Base-by-base conservation (phyloP, 805 yeast genomes). In the Yarrowia sp. region DNA sequence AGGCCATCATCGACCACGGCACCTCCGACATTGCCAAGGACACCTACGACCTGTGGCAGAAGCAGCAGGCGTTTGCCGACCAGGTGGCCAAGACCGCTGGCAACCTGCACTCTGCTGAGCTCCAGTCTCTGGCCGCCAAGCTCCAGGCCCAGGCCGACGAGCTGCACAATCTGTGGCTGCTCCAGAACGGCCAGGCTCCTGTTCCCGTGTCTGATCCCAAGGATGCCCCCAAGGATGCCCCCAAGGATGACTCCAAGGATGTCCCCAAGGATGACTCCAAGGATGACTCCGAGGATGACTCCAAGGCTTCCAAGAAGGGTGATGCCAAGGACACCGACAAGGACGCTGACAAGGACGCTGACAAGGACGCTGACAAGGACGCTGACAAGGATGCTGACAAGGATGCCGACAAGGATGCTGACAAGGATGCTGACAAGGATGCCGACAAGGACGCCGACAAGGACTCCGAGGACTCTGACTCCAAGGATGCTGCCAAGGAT, bases 11-110 rank as follows among this genome's bases (percentile, higher is more conserved):
- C 34, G 50, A 44, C n/a, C 8, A 44, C 8, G n/a, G 15, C 8
- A 34, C 50, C 50, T 20, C 20, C 17, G 4, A 33, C 50, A 44
- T 44, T 24, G 50, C 50, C 50, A 14, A 44, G 50, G 50, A 13
- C 50, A 44, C 50, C 50, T 44, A 44, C 50, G 50, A 44, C 17
- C 50, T 44, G 50, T 44, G 50, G 50, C 50, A 44, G 50, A 20
- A 44, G 50, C 50, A 44, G 50, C 50, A 44, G 50, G 50, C 33
- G 9, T 44, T 44, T 24, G 50, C 50, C 33, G 50, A 44, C 50
- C 20, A 44, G 50, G 50, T 44, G 10, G 50, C 50, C 50, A 12
- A 20, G 50, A 7, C 33, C 13, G 50, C 50, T 14, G 34, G 50
- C 7, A n/a, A 44, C 6, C 34, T 24, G 13, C 34, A 44, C 50